Conservation (phyloP, 495 filamentous ascomycete species). For the Aspergillus cavernicola region DNA sequence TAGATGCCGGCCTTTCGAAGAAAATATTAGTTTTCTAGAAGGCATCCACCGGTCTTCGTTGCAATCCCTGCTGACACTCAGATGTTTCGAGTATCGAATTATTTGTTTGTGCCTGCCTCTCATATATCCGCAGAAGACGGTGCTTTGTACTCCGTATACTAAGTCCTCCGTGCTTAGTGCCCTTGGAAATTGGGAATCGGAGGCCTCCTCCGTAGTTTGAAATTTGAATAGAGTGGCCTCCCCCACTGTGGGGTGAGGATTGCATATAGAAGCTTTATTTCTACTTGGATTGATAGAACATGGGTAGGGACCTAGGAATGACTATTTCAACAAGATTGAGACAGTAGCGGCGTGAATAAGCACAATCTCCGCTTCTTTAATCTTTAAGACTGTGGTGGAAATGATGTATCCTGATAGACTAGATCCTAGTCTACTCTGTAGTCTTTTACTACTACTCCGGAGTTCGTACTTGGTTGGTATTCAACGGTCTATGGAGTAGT, state of each 20-base stretch:
- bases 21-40: not conserved
- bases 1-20: not conserved
- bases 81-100: not conserved
- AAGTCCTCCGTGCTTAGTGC: constrained; percentile 1
- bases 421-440: too few species aligned
- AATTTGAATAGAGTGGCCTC: not conserved
- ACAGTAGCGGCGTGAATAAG: too few species aligned
- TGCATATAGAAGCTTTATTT: not conserved
- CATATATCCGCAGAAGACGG: not conserved
- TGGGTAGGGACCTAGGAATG: too few species aligned
- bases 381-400: too few species aligned
- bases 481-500: too few species aligned
- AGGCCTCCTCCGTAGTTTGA: not conserved
- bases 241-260: not conserved
- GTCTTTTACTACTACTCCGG: too few species aligned
- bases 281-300: too few species aligned
- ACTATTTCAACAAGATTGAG: too few species aligned
- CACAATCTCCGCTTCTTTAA: too few species aligned
- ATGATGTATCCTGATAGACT: too few species aligned
- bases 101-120: not conserved
- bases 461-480: too few species aligned
- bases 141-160: not conserved
- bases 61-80: not conserved
- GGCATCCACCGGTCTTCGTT: not conserved
- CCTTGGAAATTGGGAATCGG: not conserved